A percentile compares a stretch with the other conserved stretches of the same genome.
phyloP scores from a whole-genome alignment of 2,329 filamentous ascomycete genomes.

The Ceratocystis destructans region DNA sequence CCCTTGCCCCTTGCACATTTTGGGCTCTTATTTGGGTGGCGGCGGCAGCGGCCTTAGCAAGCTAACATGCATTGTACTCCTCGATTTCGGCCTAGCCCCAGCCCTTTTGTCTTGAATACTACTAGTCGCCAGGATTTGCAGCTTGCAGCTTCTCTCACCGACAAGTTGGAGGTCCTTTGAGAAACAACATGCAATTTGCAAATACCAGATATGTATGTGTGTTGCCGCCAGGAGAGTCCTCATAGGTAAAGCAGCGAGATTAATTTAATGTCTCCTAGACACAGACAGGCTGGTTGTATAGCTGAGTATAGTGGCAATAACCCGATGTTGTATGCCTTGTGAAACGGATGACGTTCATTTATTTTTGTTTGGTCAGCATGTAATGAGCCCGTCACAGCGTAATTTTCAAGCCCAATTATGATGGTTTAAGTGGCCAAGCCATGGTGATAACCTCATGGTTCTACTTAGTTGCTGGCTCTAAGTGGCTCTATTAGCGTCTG shows the following conservation, averaged over 20 bases:
- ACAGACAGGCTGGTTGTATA: neutral
- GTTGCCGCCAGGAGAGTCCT: too few species aligned
- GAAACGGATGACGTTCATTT: neutral
- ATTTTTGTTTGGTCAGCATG: neutral
- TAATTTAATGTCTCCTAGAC: too few species aligned
- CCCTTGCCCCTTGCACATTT: conserved; percentile 4
- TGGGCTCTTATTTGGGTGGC: conserved; percentile 3
- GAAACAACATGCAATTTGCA: neutral
- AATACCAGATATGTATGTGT: neutral
- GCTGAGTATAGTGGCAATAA: neutral
- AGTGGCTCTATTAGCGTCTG: neutral
- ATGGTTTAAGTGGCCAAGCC: neutral
- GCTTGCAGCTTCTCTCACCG: neutral
- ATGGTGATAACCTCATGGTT: neutral
- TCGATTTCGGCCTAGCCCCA: conserved; percentile 9
- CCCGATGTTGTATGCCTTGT: neutral
- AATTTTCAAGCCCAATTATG: neutral
- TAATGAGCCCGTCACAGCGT: neutral
- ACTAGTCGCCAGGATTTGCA: neutral
- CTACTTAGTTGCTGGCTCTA: neutral
- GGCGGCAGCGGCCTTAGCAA: conserved; percentile 3
- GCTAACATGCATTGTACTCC: neutral
- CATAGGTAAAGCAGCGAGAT: neutral
- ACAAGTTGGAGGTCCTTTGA: neutral
- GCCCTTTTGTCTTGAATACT: neutral